These are phyloP conservation scores for Cyphellophora europaea DNA, from an alignment of 2,329 filamentous ascomycete genomes.

Conservation along the genomic window DNA sequence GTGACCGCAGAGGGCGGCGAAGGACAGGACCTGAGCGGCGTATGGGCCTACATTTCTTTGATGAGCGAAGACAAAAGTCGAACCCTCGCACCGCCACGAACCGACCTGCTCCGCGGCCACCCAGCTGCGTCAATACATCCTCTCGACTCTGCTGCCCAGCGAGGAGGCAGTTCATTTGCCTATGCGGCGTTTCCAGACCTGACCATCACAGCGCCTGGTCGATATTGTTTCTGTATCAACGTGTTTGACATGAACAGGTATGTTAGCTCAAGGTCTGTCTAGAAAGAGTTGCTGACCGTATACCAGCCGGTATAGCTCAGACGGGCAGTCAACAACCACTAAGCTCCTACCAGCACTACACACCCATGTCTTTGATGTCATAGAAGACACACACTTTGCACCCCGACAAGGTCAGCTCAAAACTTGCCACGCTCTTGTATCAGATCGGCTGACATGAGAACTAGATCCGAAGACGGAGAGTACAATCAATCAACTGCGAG, in stretches of 20 bases:
- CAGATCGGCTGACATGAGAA: constrained; percentile 4
- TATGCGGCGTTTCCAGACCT: constrained; percentile 17
- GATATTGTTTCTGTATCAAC: constrained; percentile 15
- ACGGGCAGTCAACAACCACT: constrained; percentile 1
- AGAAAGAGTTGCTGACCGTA: constrained; percentile 1
- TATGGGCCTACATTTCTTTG: constrained; percentile 17
- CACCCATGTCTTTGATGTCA: constrained; percentile 12
- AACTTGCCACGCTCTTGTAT: constrained; percentile 4
- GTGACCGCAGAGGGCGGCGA: not conserved
- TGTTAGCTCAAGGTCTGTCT: too few species aligned
- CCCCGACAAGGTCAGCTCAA: not conserved
- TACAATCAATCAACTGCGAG: constrained; percentile 5
- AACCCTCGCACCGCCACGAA: constrained; percentile 11
- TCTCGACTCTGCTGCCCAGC: constrained; percentile 7
- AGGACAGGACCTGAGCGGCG: constrained; percentile 7
- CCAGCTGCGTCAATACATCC: constrained; percentile 16
- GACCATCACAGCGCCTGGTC: constrained; percentile 12
- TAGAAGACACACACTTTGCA: constrained; percentile 9
- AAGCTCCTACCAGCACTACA: constrained; percentile 10
- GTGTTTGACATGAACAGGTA: constrained; percentile 19
- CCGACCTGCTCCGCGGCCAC: constrained; percentile 14
- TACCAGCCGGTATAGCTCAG: not conserved
- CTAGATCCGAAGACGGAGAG: constrained; percentile 8
- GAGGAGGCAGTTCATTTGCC: constrained; percentile 9
- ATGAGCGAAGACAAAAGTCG: constrained; percentile 10